Base-by-base conservation (phyloP, 495 filamentous ascomycete genomes). In the Parachaetomium inaequale region DNA sequence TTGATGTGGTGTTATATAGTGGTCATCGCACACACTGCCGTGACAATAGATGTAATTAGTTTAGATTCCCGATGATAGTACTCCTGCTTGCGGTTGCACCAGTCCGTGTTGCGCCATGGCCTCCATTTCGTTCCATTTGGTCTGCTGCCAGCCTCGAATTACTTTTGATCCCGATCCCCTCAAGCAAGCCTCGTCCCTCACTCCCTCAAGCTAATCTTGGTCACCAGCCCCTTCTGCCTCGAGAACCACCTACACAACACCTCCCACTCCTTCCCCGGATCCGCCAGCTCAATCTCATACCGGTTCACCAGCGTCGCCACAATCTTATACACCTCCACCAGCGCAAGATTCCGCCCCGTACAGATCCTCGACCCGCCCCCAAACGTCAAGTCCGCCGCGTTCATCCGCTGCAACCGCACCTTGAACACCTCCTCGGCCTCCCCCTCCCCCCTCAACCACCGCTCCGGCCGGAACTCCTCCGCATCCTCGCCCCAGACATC, bases 261-360 rank as follows among this genome's bases (percentile, higher is more conserved):
- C 46, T 40, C 38, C 68, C 66, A 70, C 45, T 66, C 66, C 38
- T 12, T 50, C 14, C 46, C 26, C 43, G 62, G 66, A 25, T 69
- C 51, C 32, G 45, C 50, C 57, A 70, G 36, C 51, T 55, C 63
- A 29, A 70, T 60, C 10, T 86, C 81, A 85, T 53, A 79, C 70
- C 47, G 78, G 72, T 50, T 52, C 59, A 87, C 76, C 56, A 88
- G 74, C 49, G 81, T 83, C 21, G 87, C 85, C 49, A 88, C 79
- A 19, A 88, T 63, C 71, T 89, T 89, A 63, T 84, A 82, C 28
- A 88, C 78, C 74, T 89, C 86, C 59, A 88, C 62, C 67, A 83
- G 70, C 40, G 77, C 79, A 53, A 89, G 76, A 62, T 88, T 85
- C 66, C 80, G 83, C 12, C 87, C 87, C 63, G 88, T 79, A 65